Evolutionary conservation across 2,329 filamentous ascomycete species (phyloP), one percentile per base, ranked within the genome.

Genomic region (Curvularia hawaiiensis): DNA sequence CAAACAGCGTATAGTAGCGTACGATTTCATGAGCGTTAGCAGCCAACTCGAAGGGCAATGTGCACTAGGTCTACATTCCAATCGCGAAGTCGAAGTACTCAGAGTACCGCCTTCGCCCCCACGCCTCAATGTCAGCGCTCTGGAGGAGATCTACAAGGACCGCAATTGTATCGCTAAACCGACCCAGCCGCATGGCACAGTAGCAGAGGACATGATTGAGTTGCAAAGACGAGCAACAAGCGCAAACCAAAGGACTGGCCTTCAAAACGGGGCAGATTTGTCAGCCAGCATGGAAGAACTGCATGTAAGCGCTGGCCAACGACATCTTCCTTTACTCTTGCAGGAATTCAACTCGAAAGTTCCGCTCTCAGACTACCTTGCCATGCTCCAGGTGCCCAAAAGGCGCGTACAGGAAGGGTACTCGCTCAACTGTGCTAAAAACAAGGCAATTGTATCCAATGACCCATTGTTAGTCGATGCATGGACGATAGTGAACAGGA

Each of bases 401-500:
- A 74, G 80, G 60, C 80, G 86, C 14, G 87, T 85, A 65, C 78
- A 80, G 56, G 83, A 84, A 67, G 86, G 81, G 16, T 83, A 83
- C 60, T 74, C 79, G 7, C 79, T 88, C 46, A 79, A 92, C 66
- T 87, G 86, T 57, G 76, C 78, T 16, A 83, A 79, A 47, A 95
- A 95, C 67, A 83, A 84, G 60, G 77, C 82, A 6, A 83, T 93
- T n/a, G 83, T 90, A 1, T 79, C 82, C 6, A 89, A 91, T 59
- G 88, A 93, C 67, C 85, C 84, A 30, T 91, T 90, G 85, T 79
- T 94, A n/a, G 83, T 87, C 56, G 88, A 90, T 54, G 79, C 90
- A n/a, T 96, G 91, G 91, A 84, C 86, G 46, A 91, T 90, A 82
- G 81, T 93, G 47, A 82, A 84, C 57, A 86, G 89, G n/a, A 77